Percentiles rank a stretch among this genome's conserved stretches.
Conservation (phyloP, 2,329 filamentous ascomycete species). For the Boeremia exigua region DNA sequence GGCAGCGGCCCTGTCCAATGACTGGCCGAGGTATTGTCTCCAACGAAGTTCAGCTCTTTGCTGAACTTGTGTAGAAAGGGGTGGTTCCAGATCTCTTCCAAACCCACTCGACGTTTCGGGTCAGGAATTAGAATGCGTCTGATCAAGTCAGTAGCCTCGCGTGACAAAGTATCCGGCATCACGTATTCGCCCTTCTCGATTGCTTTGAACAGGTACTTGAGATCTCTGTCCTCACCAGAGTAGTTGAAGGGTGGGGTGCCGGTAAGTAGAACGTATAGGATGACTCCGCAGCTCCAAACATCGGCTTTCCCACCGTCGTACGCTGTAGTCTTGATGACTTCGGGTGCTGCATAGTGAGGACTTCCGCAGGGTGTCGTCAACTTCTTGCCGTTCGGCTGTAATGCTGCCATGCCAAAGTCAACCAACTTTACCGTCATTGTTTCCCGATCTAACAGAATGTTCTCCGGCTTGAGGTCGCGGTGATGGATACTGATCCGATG, state of each 20-base stretch:
- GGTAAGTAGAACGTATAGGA: conserved; percentile 83
- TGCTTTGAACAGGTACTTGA: conserved; percentile 68
- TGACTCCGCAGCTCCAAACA: conserved; percentile 84
- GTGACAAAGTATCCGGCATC: conserved; percentile 60
- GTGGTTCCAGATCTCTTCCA: conserved; percentile 84
- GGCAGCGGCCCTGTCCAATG: conserved; percentile 61
- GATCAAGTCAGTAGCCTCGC: conserved; percentile 79
- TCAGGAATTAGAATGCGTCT: conserved; percentile 78
- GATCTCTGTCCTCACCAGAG: conserved; percentile 55
- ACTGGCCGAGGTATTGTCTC: conserved; percentile 59
- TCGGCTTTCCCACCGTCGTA: conserved; percentile 89
- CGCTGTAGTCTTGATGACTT: conserved; percentile 76
- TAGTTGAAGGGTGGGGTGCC: conserved; percentile 80
- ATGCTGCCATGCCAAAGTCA: conserved; percentile 96
- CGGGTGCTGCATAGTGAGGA: conserved; percentile 94
- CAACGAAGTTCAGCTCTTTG: conserved; percentile 69
- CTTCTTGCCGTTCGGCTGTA: conserved; percentile 80
- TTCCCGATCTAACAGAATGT: conserved; percentile 81
- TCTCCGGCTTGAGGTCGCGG: conserved; percentile 95
- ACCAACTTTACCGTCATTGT: conserved; percentile 84
- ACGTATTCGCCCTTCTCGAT: conserved; percentile 57
- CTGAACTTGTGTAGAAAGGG: conserved; percentile 86
- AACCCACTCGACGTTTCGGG: conserved; percentile 77
- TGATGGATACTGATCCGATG: conserved; percentile 96
- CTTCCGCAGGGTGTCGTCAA: conserved; percentile 93